Evolutionary conservation across 345 rosid genomes (phyloP).

Genomic region (Tarenaya hassleriana): DNA sequence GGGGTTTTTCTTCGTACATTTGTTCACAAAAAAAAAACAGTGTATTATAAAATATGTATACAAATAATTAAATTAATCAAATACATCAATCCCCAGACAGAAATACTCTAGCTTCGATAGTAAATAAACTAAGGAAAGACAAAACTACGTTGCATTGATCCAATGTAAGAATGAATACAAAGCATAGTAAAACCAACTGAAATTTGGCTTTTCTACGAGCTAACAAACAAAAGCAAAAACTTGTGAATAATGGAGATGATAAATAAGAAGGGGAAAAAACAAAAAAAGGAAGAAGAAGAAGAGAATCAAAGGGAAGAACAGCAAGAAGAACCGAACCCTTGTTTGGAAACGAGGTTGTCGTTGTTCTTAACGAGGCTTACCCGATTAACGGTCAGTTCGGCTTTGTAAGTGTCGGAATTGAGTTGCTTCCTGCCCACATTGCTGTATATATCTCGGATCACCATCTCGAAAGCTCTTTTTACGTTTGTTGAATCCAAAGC

Average conservation of each 20-base stretch:
- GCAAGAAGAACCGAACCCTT: constrained; percentile 58
- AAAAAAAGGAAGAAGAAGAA: not conserved
- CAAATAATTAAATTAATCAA: too few species aligned
- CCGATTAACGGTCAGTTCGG: constrained; percentile 61
- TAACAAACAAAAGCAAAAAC: not conserved
- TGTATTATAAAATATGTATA: too few species aligned
- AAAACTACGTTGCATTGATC: too few species aligned
- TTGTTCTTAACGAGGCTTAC: constrained; percentile 48
- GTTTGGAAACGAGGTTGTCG: constrained; percentile 37
- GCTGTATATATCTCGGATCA: constrained; percentile 62
- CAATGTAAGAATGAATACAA: too few species aligned
- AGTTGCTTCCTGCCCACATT: constrained; percentile 68
- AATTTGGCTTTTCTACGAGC: constrained; percentile 8
- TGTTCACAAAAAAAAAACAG: too few species aligned
- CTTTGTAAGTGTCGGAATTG: constrained; percentile 61
- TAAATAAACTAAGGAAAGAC: too few species aligned
- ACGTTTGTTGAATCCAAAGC: constrained; percentile 83
- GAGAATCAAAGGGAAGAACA: constrained; percentile 38
- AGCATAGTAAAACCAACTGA: too few species aligned
- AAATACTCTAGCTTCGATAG: too few species aligned
- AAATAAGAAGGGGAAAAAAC: constrained; percentile 10
- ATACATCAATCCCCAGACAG: too few species aligned
- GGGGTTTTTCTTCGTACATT: too few species aligned
- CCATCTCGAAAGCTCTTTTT: constrained; percentile 66
- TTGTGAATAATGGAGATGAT: not conserved